Percentiles rank a stretch among this genome's conserved stretches.
Conservation (phyloP, 345 rosid species). For the Citrus trifoliata region DNA sequence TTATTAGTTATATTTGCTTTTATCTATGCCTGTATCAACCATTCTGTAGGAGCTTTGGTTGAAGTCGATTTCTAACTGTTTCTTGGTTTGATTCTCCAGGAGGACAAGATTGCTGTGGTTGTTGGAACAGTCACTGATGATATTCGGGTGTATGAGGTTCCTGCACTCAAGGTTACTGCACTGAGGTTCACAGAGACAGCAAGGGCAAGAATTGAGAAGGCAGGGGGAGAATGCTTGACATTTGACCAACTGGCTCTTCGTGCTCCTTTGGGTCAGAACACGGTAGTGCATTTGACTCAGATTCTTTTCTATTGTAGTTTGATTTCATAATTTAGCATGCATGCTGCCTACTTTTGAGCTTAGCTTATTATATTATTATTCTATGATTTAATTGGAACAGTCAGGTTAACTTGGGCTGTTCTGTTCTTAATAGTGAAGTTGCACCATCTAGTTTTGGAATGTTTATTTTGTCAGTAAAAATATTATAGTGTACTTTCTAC, state of each 20-base stretch:
- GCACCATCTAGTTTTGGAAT: neutral
- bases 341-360: neutral
- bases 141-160: constrained; percentile 75
- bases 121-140: constrained; percentile 89
- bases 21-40: neutral
- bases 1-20: neutral
- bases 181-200: constrained; percentile 87
- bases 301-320: too few species aligned
- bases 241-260: constrained; percentile 87
- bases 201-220: constrained; percentile 91
- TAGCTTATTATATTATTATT: neutral
- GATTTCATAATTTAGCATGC: neutral
- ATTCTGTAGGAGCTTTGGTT: neutral
- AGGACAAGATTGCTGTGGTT: constrained; percentile 69
- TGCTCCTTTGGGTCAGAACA: constrained; percentile 97
- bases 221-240: constrained; percentile 94
- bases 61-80: neutral
- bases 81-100: constrained; percentile 32
- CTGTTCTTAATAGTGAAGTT: neutral
- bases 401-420: neutral
- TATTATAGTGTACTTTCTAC: neutral
- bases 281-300: constrained; percentile 38
- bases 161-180: constrained; percentile 74
- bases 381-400: neutral
- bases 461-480: neutral